Evolutionary conservation across 371 early-diverging fungal species (phyloP), one percentile per base, ranked within the genome.

Genomic region (Chytridium lagenaria): DNA sequence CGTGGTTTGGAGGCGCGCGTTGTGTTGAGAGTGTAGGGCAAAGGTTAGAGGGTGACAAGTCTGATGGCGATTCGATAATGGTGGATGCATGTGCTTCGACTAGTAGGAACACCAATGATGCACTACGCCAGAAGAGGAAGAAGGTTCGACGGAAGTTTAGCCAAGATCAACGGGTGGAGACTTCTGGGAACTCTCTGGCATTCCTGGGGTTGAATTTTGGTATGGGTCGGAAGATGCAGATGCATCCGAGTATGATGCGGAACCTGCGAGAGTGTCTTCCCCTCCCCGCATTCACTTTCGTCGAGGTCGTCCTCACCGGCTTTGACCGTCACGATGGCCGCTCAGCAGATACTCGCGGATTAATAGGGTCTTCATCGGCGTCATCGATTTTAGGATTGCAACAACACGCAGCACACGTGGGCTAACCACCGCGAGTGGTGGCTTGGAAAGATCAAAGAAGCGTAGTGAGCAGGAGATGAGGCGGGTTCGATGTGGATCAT

Each of bases 241-340:
- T 12, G 36, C 16, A 16, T 28, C 16, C 16, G 61, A 61, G 61
- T 61, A 61, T 23, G 36, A 61, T 5, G 61, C 61, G 3, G 34
- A 61, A 23, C 61, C 61, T 3, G 61, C 61, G 5, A 3, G 37
- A 10, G 36, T 61, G 16, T 61, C 61, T 37, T 34, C 37, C 23
- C 36, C 61, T 61, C 61, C 7, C 44, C 61, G 34, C 31, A 61
- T 61, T 61, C 61, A 3, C 36, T 34, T 34, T 33, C 61, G 5
- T 61, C 61, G 5, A 28, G 36, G 34, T 61, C 37, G 34, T 36
- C 61, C 34, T 61, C 61, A 10, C 61, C 61, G 7, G 61, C 61
- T 15, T 23, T 61, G 5, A 34, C 10, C 10, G 61, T 61, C 7
- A 61, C 61, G 16, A 37, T 37, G 2, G 61, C 61, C 12, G 61